Conservation (phyloP, 2,329 filamentous ascomycete species). For the Pyricularia sp. region DNA sequence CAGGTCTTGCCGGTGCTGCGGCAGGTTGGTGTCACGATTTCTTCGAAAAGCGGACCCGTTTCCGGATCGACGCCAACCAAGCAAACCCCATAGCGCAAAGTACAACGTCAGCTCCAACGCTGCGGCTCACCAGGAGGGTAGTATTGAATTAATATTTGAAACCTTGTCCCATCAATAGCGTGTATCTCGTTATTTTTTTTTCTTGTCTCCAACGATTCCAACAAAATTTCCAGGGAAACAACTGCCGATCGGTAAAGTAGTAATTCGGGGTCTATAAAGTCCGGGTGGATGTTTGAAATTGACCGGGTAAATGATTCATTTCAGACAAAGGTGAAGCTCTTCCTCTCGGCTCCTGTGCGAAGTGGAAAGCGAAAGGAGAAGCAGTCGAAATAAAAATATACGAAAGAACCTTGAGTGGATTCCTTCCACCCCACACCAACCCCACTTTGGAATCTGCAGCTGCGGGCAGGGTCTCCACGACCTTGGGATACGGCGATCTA, state of each 20-base stretch:
- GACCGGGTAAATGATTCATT: background rate
- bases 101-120: background rate
- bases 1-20: background rate
- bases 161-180: background rate
- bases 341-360: background rate
- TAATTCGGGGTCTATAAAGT: background rate
- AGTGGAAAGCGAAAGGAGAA: background rate
- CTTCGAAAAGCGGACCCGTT: background rate
- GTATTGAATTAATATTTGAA: background rate
- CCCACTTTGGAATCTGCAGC: background rate
- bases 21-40: background rate
- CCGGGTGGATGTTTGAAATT: background rate
- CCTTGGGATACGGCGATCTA: background rate
- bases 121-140: background rate
- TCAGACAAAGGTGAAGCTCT: background rate
- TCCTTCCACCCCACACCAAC: background rate
- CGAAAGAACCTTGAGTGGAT: background rate
- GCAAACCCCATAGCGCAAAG: background rate
- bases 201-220: too few species aligned
- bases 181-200: background rate
- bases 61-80: background rate
- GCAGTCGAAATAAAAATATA: background rate
- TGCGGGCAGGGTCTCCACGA: background rate
- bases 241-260: background rate
- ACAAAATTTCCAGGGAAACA: background rate